phyloP scores from a whole-genome alignment of 805 yeast genomes.

The Nakazawaea sp. region DNA sequence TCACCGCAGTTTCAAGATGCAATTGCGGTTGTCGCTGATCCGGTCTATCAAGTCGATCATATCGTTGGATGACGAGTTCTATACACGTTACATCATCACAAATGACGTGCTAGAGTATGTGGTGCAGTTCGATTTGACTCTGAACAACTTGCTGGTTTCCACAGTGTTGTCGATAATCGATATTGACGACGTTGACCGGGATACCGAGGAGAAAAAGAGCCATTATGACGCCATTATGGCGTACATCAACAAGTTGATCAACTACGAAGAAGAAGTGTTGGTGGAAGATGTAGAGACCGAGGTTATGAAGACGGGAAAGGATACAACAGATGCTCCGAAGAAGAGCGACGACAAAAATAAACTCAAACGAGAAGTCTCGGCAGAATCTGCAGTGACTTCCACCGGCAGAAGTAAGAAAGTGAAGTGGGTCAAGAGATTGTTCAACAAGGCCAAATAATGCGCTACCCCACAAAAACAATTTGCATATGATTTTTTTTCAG shows the following conservation, averaged over 20 bases:
- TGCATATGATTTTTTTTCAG: no score
- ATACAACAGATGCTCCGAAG: background rate
- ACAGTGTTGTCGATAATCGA: slow-evolving; percentile 62
- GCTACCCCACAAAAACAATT: background rate
- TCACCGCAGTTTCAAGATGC: slow-evolving; percentile 32
- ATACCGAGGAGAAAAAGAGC: slow-evolving; percentile 19
- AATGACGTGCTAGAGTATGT: slow-evolving; percentile 47
- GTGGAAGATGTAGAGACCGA: slow-evolving; percentile 8
- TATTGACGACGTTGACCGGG: slow-evolving; percentile 19
- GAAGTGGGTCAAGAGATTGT: slow-evolving; percentile 10
- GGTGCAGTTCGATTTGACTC: slow-evolving; percentile 29
- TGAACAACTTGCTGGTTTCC: slow-evolving; percentile 58
- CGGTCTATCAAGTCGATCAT: slow-evolving; percentile 63
- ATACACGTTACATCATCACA: slow-evolving; percentile 49
- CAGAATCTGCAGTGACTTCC: background rate
- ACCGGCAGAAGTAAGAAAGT: slow-evolving; percentile 1
- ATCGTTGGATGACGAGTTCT: slow-evolving; percentile 53
- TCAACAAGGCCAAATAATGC: slow-evolving; percentile 6
- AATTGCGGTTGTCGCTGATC: slow-evolving; percentile 59
- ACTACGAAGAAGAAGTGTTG: slow-evolving; percentile 26
- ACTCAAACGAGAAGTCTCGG: slow-evolving; percentile 8
- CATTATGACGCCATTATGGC: slow-evolving; percentile 24
- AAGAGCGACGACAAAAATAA: background rate
- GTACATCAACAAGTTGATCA: slow-evolving; percentile 20
- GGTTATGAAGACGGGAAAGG: background rate